Percentiles rank a stretch among this genome's conserved stretches.
phyloP scores from a whole-genome alignment of 2,329 filamentous ascomycete genomes.

The Cordyceps sp. region DNA sequence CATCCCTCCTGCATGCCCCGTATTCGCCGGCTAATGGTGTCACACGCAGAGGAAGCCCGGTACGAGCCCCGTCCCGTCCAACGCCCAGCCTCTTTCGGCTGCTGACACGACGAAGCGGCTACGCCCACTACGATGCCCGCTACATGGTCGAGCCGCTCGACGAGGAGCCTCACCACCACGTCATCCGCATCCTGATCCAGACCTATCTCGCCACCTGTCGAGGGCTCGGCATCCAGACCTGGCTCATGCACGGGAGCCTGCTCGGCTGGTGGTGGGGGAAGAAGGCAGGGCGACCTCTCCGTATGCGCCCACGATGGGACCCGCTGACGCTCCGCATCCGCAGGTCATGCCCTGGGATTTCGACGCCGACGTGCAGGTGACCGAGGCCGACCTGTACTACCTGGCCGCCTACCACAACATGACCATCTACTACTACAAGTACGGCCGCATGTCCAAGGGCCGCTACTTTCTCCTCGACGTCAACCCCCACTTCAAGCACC shows the following conservation, averaged over 20 bases:
- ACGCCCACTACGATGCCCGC: conserved; percentile 16
- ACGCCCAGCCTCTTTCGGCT: too few species aligned
- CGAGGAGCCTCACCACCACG: conserved; percentile 41
- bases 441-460: conserved; percentile 18
- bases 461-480: conserved; percentile 31
- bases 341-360: conserved; percentile 63
- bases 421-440: conserved; percentile 27
- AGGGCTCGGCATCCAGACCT: conserved; percentile 54
- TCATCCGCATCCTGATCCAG: conserved; percentile 49
- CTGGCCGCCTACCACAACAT: conserved; percentile 53
- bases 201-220: conserved; percentile 55
- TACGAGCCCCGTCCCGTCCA: too few species aligned
- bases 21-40: too few species aligned
- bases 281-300: too few species aligned
- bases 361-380: conserved; percentile 62
- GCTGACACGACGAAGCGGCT: background rate
- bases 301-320: too few species aligned
- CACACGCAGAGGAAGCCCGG: too few species aligned
- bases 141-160: conserved; percentile 22
- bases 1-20: background rate
- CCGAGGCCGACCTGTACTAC: conserved; percentile 45
- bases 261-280: conserved; percentile 79
- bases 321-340: background rate
- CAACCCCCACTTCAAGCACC: conserved; percentile 23
- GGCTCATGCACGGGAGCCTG: conserved; percentile 73